A percentile compares a stretch with the other conserved stretches of the same genome.
Conservation (phyloP, 2,329 filamentous ascomycete genomes). For the Botrytis elliptica region DNA sequence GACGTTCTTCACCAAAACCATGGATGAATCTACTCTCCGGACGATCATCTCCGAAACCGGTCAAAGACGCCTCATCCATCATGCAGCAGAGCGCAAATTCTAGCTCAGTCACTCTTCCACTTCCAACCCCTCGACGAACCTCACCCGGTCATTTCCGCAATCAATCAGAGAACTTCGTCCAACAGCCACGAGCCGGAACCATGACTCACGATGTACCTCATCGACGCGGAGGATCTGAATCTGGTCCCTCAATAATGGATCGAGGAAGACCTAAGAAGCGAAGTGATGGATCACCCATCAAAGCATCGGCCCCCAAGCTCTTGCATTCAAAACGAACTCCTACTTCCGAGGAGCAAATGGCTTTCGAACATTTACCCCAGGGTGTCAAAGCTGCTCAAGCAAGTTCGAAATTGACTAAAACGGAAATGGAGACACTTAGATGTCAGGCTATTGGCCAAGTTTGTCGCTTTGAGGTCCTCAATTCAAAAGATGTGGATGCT, state of each 20-base stretch:
- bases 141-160: conserved; percentile 28
- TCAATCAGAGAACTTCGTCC: conserved; percentile 25
- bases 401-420: conserved; percentile 45
- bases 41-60: conserved; percentile 18
- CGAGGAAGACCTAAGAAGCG: conserved; percentile 60
- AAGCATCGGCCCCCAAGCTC: conserved; percentile 39
- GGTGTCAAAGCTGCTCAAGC: conserved; percentile 58
- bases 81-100: not conserved
- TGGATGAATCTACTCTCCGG: conserved; percentile 23
- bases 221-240: conserved; percentile 56
- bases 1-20: conserved; percentile 31
- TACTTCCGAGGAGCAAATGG: conserved; percentile 49
- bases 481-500: conserved; percentile 59
- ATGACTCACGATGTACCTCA: conserved; percentile 41
- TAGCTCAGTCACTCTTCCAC: not conserved
- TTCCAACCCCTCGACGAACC: conserved; percentile 12
- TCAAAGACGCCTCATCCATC: not conserved
- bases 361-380: conserved; percentile 60
- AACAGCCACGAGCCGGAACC: conserved; percentile 19
- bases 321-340: conserved; percentile 6
- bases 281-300: conserved; percentile 41
- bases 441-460: conserved; percentile 63
- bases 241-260: conserved; percentile 57
- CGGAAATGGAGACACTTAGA: conserved; percentile 53
- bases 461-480: conserved; percentile 63